A percentile compares a stretch with the other conserved stretches of the same genome.
Evolutionary conservation across 345 rosid genomes (phyloP).

Genomic region (Syzygium oleosum): DNA sequence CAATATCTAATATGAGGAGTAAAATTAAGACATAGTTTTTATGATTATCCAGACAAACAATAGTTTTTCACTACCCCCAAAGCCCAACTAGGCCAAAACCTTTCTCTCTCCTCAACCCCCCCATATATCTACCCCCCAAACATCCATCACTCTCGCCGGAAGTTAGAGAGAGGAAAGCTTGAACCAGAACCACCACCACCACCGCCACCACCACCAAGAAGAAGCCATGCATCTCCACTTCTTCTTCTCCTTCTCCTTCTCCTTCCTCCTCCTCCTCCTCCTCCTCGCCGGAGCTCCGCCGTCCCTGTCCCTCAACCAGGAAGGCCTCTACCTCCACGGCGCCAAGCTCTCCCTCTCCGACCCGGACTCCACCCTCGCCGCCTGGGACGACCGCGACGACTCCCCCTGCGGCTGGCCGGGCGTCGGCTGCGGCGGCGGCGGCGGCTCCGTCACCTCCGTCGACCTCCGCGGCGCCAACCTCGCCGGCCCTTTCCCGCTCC

Average conservation of each 20-base stretch:
- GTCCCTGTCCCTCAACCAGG: constrained; percentile 28
- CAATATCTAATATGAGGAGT: no score
- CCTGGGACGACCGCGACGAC: constrained; percentile 30
- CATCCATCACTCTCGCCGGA: neutral
- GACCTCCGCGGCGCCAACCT: constrained; percentile 52
- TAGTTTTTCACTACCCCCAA: neutral
- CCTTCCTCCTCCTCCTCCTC: neutral
- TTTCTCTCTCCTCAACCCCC: neutral
- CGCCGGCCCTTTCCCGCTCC: constrained; percentile 67
- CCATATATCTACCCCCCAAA: neutral
- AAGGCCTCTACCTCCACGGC: constrained; percentile 29
- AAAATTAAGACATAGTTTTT: neutral
- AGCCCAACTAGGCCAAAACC: neutral
- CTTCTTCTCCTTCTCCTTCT: neutral
- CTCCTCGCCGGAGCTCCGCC: constrained; percentile 1
- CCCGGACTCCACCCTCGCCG: constrained; percentile 28
- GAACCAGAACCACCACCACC: no score
- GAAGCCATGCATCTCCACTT: neutral
- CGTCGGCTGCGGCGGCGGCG: constrained; percentile 19
- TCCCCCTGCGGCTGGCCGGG: constrained; percentile 36
- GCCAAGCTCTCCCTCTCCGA: constrained; percentile 25
- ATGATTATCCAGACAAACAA: neutral
- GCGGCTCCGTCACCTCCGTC: constrained; percentile 49
- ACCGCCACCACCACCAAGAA: no score
- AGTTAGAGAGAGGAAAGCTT: no score